Percentiles rank a stretch among this genome's conserved stretches.
phyloP scores from a whole-genome alignment of 2,329 filamentous ascomycete species.

The Colletotrichum spaethianum region DNA sequence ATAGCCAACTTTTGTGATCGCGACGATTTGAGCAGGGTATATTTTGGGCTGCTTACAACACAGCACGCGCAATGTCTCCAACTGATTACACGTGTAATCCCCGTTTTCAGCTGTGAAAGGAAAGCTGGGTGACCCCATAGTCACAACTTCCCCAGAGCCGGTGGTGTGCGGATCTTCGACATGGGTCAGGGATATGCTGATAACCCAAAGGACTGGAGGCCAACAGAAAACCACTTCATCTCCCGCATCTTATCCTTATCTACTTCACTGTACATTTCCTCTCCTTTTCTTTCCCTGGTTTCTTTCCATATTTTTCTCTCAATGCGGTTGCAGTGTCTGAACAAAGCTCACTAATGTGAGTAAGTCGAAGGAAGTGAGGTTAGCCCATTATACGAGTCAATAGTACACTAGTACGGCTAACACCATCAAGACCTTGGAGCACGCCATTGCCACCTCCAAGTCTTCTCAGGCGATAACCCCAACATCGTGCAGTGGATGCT shows the following conservation, averaged over 20 bases:
- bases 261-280: no score
- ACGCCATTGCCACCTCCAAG: conserved; percentile 21
- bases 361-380: neutral
- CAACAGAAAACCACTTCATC: neutral
- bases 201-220: neutral
- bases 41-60: neutral
- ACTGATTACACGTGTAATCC: no score
- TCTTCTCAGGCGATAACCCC: neutral
- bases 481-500: conserved; percentile 17
- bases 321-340: no score
- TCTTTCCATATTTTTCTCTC: no score
- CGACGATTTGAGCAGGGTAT: neutral
- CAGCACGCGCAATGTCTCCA: rapidly evolving
- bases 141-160: neutral
- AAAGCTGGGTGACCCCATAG: neutral
- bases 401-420: neutral
- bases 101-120: neutral
- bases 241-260: no score
- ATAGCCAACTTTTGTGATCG: neutral
- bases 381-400: neutral
- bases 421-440: conserved; percentile 35
- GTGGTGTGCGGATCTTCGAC: neutral
- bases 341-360: neutral
- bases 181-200: no score
- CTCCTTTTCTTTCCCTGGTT: neutral